Conservation (phyloP, 2,329 filamentous ascomycete genomes). For the Ascochyta pisi region DNA sequence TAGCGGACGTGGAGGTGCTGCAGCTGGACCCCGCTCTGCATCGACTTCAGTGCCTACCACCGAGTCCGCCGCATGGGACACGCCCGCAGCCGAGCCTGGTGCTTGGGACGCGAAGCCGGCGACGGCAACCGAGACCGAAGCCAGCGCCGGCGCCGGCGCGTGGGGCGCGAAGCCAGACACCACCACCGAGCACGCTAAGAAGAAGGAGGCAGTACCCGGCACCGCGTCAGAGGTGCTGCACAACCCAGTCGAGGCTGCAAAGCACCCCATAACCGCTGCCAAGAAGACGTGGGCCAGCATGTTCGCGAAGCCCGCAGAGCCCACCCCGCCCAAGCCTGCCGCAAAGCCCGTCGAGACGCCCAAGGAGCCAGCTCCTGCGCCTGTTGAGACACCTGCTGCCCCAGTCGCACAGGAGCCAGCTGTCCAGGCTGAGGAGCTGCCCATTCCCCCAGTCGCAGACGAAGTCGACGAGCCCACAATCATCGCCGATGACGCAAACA, state of each 20-base stretch:
- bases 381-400: conserved; percentile 48
- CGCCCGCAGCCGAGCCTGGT: conserved; percentile 43
- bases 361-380: conserved; percentile 42
- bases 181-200: conserved; percentile 21
- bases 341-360: conserved; percentile 46
- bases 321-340: conserved; percentile 45
- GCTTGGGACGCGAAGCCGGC: conserved; percentile 19
- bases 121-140: not conserved
- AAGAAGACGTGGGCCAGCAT: conserved; percentile 64
- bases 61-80: conserved; percentile 70
- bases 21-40: conserved; percentile 65
- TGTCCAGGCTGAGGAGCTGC: conserved; percentile 51
- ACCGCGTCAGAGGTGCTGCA: conserved; percentile 19
- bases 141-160: conserved; percentile 10
- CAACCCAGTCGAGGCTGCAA: conserved; percentile 14
- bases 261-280: conserved; percentile 29
- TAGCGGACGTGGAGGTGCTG: conserved; percentile 68
- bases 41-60: conserved; percentile 71
- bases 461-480: conserved; percentile 44
- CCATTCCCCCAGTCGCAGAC: conserved; percentile 46
- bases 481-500: conserved; percentile 35
- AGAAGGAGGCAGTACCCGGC: conserved; percentile 24
- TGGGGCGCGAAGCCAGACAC: conserved; percentile 20
- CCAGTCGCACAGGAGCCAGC: conserved; percentile 49
- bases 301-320: conserved; percentile 59